Conservation (phyloP, 2,329 filamentous ascomycete genomes). For the Fusarium sterilihyphosum region DNA sequence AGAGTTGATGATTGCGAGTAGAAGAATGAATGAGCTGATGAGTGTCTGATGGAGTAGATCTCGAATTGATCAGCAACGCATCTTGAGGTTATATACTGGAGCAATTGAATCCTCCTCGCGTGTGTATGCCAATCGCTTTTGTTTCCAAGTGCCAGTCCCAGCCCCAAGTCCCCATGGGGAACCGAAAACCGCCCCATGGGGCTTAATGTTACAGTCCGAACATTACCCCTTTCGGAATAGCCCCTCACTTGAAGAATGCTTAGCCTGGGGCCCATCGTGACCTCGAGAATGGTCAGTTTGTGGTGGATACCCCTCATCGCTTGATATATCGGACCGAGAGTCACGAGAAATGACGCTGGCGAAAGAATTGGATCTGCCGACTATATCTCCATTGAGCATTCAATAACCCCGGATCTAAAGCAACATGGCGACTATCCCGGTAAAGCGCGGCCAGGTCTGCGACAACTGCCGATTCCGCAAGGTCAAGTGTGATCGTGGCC, state of each 20-base stretch:
- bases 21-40: neutral
- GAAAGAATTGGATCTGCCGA: slow-evolving; percentile 4
- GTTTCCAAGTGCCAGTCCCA: neutral
- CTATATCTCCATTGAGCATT: slow-evolving; percentile 28
- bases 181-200: neutral
- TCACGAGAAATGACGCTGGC: neutral
- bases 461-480: slow-evolving; percentile 48
- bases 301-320: slow-evolving; percentile 13
- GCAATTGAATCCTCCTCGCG: neutral
- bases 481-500: slow-evolving; percentile 47
- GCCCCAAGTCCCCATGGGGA: neutral
- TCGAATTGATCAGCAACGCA: neutral
- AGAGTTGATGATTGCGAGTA: neutral
- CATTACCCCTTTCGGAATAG: slow-evolving; percentile 33
- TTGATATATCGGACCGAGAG: slow-evolving; percentile 17
- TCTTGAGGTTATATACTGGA: slow-evolving; percentile 27
- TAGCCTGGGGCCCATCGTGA: neutral
- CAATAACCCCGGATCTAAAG: neutral
- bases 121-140: slow-evolving; percentile 4
- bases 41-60: slow-evolving; percentile 1
- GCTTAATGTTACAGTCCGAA: slow-evolving; percentile 12
- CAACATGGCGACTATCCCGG: slow-evolving; percentile 12
- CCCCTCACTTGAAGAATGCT: neutral
- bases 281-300: neutral
- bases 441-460: slow-evolving; percentile 39